Evolutionary conservation across 2,329 filamentous ascomycete species (phyloP), one percentile per base, ranked within the genome.

Genomic region (Epichloe sibirici): DNA sequence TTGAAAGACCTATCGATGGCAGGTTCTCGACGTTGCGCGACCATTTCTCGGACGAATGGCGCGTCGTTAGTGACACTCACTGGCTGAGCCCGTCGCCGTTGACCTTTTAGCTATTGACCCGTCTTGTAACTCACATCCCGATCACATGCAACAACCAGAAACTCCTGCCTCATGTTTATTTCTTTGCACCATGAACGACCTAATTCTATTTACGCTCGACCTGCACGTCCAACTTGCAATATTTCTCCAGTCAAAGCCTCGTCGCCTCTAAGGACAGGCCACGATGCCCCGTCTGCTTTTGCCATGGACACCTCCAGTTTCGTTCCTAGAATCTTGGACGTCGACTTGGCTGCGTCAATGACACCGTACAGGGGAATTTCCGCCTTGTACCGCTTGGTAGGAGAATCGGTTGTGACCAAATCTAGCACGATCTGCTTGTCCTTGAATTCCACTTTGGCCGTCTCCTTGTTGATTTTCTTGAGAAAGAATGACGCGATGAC

Each of bases 401-500:
- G 80, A 54, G 81, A 76, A 65, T 96, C 91, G 35, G 79, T 81
- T 8, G 93, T 98, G n/a, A 80, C 82, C 40, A 98, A 77, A 65
- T 98, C 88, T 44, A 98, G 77, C 11, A 78, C 75, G 49, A 97
- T 70, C 46, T 79, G 73, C 47, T 76, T 74, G 3, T 78, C 63
- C 38, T 74, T 67, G 66, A 97, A 91, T 25, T 78, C 74, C 45
- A 97, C 78, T 58, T 79, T 85, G 49, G 89, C 86, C 28, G 73
- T 78, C 25, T 84, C 78, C 70, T 91, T 94, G 71, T 90, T 82
- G 62, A 98, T 95, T 74, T 97, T 97, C 76, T 97, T 98, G 51
- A 97, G 77, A 72, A 95, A 98, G 60, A 96, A 85, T 8, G 88
- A 93, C 2, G 87, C 90, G 59, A 94, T 95, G 53, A 97, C 88